Conservation (phyloP, 176 grass and related monocot genomes). For the Rhynchospora pubera region DNA sequence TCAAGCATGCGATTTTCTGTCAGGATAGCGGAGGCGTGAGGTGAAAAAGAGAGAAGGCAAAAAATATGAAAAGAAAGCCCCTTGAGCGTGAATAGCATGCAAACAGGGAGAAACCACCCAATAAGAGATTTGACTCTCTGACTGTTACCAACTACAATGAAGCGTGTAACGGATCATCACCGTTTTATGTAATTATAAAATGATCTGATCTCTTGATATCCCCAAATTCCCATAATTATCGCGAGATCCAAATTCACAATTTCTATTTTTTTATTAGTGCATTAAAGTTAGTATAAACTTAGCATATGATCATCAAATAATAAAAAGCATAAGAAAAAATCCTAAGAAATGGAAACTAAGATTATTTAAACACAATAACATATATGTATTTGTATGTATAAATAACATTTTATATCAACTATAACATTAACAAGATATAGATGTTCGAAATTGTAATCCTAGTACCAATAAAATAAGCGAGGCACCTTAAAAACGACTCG, state of each 20-base stretch:
- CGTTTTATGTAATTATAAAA: too few species aligned
- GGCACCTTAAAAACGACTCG: not conserved
- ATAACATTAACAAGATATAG: too few species aligned
- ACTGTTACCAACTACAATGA: not conserved
- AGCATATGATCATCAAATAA: not conserved
- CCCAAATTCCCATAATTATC: too few species aligned
- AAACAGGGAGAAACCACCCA: constrained; percentile 8
- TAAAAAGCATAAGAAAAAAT: too few species aligned
- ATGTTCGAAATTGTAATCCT: not conserved
- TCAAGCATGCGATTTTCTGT: constrained; percentile 20
- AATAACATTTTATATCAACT: too few species aligned
- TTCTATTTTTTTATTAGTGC: too few species aligned
- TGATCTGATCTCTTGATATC: too few species aligned
- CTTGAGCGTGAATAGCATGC: constrained; percentile 14
- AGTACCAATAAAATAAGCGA: not conserved
- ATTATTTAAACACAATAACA: too few species aligned
- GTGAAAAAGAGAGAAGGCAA: constrained; percentile 9
- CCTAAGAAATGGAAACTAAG: too few species aligned
- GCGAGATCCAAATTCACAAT: too few species aligned
- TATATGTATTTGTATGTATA: too few species aligned
- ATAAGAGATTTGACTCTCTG: not conserved
- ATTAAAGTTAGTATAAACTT: too few species aligned
- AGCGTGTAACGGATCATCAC: not conserved
- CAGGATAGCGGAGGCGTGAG: constrained; percentile 8
- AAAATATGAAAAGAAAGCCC: constrained; percentile 12